Percentiles rank a stretch among this genome's conserved stretches.
Conservation (phyloP, 495 filamentous ascomycete species). For the Cercophora scortea region DNA sequence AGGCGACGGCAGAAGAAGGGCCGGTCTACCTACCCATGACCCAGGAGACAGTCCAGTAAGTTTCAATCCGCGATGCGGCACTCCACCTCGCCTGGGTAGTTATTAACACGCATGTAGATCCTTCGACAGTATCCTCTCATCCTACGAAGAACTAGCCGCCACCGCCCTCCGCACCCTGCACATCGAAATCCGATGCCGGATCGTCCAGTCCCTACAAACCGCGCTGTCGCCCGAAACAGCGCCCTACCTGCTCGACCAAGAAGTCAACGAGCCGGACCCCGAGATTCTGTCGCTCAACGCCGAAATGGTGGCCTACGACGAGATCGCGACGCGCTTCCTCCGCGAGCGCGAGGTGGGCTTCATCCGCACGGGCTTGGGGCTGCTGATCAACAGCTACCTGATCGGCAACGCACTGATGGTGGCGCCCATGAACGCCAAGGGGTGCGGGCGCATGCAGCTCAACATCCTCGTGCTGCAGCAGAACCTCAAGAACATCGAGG, state of each 20-base stretch:
- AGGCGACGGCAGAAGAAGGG: slow-evolving; percentile 36
- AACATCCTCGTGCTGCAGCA: slow-evolving; percentile 93
- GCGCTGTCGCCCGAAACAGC: slow-evolving; percentile 46
- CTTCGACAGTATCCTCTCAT: slow-evolving; percentile 82
- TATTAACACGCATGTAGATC: slow-evolving; percentile 35
- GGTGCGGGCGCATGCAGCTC: slow-evolving; percentile 73
- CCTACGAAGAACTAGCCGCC: slow-evolving; percentile 66
- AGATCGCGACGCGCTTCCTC: slow-evolving; percentile 64
- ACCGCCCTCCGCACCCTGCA: slow-evolving; percentile 78
- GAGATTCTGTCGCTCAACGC: slow-evolving; percentile 69
- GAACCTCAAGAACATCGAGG: slow-evolving; percentile 85
- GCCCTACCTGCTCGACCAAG: slow-evolving; percentile 66
- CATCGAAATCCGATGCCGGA: slow-evolving; percentile 74
- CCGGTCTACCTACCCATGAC: slow-evolving; percentile 87
- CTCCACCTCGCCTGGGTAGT: background rate
- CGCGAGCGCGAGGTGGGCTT: slow-evolving; percentile 58
- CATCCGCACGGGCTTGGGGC: slow-evolving; percentile 60
- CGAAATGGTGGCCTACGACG: slow-evolving; percentile 76
- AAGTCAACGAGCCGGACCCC: slow-evolving; percentile 70
- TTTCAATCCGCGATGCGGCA: slow-evolving; percentile 8
- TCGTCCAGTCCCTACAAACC: slow-evolving; percentile 59
- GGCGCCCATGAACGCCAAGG: slow-evolving; percentile 47
- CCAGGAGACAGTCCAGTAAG: slow-evolving; percentile 67
- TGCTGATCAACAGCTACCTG: slow-evolving; percentile 36
- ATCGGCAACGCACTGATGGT: slow-evolving; percentile 34